A percentile compares a stretch with the other conserved stretches of the same genome.
These are phyloP conservation scores for Conoideocrella luteorostrata DNA, from an alignment of 2,329 filamentous ascomycete species.

Conservation along the genomic window DNA sequence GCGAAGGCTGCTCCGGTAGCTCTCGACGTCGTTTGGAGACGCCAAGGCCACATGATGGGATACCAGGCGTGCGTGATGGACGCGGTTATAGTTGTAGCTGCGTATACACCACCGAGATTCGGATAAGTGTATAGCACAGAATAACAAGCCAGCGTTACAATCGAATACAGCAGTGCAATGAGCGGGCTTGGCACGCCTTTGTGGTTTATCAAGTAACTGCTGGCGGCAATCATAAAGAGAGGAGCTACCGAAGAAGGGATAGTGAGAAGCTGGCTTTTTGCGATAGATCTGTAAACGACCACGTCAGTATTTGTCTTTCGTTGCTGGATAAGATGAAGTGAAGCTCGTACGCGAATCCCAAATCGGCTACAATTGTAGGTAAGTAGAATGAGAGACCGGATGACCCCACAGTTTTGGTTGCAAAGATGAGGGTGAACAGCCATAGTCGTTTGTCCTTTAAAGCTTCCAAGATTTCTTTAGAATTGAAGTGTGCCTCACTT, in stretches of 20 bases:
- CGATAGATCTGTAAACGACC: conserved; percentile 30
- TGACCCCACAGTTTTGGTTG: conserved; percentile 36
- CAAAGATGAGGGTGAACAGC: conserved; percentile 39
- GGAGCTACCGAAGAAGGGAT: conserved; percentile 37
- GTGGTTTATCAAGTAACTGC: conserved; percentile 36
- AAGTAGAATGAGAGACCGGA: conserved; percentile 36
- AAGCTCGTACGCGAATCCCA: conserved; percentile 30
- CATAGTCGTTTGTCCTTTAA: conserved; percentile 36
- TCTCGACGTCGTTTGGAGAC: conserved; percentile 38
- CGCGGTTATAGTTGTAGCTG: conserved; percentile 38
- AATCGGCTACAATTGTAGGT: conserved; percentile 33
- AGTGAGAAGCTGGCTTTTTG: conserved; percentile 41
- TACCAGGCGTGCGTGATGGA: conserved; percentile 37
- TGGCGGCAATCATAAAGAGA: conserved; percentile 34
- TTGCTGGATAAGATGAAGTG: background rate
- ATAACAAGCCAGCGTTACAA: conserved; percentile 29
- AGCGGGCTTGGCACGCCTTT: conserved; percentile 35
- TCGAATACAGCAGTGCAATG: conserved; percentile 36
- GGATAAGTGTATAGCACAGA: conserved; percentile 37
- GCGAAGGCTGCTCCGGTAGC: conserved; percentile 44
- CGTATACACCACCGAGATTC: conserved; percentile 38
- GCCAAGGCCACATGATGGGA: conserved; percentile 46
- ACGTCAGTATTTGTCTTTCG: background rate
- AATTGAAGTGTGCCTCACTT: conserved; percentile 34
- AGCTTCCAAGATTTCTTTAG: conserved; percentile 24